A percentile compares a stretch with the other conserved stretches of the same genome.
phyloP scores from a whole-genome alignment of 441 rosid genomes.

The Gossypium aridum region DNA sequence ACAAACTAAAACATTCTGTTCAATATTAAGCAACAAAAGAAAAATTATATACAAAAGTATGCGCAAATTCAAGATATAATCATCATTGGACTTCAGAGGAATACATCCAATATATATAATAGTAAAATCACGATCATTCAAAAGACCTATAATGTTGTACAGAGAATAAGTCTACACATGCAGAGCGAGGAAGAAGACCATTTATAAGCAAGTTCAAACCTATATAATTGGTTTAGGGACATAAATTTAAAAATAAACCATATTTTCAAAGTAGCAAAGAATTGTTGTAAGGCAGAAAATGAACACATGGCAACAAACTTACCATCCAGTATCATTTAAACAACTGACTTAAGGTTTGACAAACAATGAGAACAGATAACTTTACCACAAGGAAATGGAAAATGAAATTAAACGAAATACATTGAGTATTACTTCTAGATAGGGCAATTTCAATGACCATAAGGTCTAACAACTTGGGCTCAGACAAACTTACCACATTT shows the following conservation, averaged over 20 bases:
- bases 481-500: slow-evolving; percentile 8
- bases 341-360: neutral
- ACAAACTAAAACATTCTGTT: neutral
- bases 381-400: neutral
- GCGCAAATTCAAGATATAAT: neutral
- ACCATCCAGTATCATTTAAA: neutral
- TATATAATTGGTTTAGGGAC: neutral
- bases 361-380: neutral
- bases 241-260: neutral
- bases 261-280: neutral
- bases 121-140: neutral
- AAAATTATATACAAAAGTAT: slow-evolving; percentile 1
- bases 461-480: neutral
- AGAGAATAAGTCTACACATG: neutral
- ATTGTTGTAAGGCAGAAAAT: slow-evolving; percentile 1
- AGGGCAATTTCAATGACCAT: neutral
- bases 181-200: neutral
- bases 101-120: neutral
- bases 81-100: neutral
- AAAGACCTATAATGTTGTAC: neutral
- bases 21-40: neutral
- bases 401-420: neutral
- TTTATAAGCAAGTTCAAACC: neutral
- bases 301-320: slow-evolving; percentile 3
- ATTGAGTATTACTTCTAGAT: slow-evolving; percentile 16